Base-by-base conservation (phyloP, 345 rosid genomes). In the Erucastrum elatum region DNA sequence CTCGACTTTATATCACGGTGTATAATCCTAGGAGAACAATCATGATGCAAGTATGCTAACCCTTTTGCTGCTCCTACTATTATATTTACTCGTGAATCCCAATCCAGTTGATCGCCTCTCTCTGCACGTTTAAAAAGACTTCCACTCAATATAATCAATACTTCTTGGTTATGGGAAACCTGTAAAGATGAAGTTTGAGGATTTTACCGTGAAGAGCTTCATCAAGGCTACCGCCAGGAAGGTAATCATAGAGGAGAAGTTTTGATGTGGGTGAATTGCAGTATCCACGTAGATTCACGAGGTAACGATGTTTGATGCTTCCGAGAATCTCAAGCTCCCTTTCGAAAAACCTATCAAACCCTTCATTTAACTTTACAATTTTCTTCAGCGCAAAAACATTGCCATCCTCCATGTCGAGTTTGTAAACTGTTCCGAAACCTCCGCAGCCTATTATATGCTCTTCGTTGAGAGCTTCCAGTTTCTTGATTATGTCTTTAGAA, bases 1-100 rank as follows among this genome's bases (percentile, higher is more conserved):
- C 99, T 93, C 0, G 99, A 86, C 84, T 95, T 95, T 83, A 95
- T 95, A 84, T 95, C 99, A 65, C 99, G 97, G 72, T 95, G 99
- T 79, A 95, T 89, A 84, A 95, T 93, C 85, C 99, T 90, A 25
- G 99, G 99, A 71, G 97, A 93, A 84, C 99, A 93, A 84, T 95
- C 99, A 31, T 95, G 99, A 84, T 93, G 99, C 86, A 95, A 82
- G 76, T 95, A 93, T 62, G 99, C 92, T 80, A 95, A 82, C 72
- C 99, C 99, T 87, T 91, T 95, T 10, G 99, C 96, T 27, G 99
- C 99, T 84, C 99, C 99, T 80, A 91, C 75, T 51, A 95, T 91
- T 64, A 95, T 87, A 81, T 91, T 95, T 74, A 93, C 84, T 9
- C 98, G 94, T 21, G 96, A 87, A 83, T 95, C 96, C 99, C 99